Conservation (phyloP, 2,329 filamentous ascomycete species). For the Aspergillus sp. region DNA sequence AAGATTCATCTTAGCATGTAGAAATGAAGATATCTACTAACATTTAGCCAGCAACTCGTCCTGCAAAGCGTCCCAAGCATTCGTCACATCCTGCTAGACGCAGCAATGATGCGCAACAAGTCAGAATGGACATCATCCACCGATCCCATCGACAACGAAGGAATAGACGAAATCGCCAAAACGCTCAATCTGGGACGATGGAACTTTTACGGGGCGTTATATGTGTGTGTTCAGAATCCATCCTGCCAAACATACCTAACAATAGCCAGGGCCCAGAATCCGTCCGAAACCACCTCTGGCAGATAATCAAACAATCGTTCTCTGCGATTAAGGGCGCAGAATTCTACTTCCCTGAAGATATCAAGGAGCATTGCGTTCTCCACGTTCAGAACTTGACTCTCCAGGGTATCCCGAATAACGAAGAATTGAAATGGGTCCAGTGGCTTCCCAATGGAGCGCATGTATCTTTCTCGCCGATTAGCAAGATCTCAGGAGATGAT, state of each 20-base stretch:
- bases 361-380: slow-evolving; percentile 24
- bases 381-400: slow-evolving; percentile 23
- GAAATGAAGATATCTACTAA: not conserved
- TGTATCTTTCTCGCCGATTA: slow-evolving; percentile 51
- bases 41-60: slow-evolving; percentile 25
- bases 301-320: slow-evolving; percentile 42
- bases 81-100: slow-evolving; percentile 41
- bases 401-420: slow-evolving; percentile 19
- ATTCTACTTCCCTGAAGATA: slow-evolving; percentile 42
- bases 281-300: slow-evolving; percentile 29
- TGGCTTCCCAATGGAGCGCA: slow-evolving; percentile 52
- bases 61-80: slow-evolving; percentile 47
- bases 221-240: no score
- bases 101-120: slow-evolving; percentile 38
- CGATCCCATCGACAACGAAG: slow-evolving; percentile 31
- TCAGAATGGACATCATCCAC: slow-evolving; percentile 26
- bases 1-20: no score
- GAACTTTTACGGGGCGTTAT: slow-evolving; percentile 48
- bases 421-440: slow-evolving; percentile 42
- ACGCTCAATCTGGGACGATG: slow-evolving; percentile 43
- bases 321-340: slow-evolving; percentile 36
- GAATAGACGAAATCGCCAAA: slow-evolving; percentile 37
- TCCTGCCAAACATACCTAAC: no score
- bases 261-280: slow-evolving; percentile 28
- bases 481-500: slow-evolving; percentile 45